Conservation (phyloP, 2,329 filamentous ascomycete genomes). For the Capronia americana region DNA sequence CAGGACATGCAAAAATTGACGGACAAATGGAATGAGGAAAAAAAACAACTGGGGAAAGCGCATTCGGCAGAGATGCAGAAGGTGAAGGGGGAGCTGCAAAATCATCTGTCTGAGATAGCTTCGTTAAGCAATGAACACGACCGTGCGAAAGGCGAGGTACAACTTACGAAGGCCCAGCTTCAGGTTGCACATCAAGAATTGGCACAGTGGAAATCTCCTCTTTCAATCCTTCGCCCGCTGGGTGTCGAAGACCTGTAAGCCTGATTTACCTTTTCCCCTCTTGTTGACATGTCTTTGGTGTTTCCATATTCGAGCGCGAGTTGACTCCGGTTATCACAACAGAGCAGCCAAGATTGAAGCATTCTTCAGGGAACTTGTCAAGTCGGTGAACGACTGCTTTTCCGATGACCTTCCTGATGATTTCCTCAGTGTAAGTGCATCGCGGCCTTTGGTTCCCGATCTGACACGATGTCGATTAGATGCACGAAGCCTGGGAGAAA, state of each 20-base stretch:
- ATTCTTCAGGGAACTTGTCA: neutral
- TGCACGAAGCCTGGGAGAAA: neutral
- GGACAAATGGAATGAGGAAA: neutral
- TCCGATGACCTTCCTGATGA: neutral
- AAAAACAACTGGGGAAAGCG: neutral
- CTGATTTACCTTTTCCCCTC: neutral
- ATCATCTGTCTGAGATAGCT: neutral
- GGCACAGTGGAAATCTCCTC: neutral
- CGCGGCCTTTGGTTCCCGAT: neutral
- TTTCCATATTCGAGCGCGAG: too few relatives aligned
- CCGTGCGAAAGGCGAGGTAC: neutral
- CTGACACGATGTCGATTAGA: neutral
- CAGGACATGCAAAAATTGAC: too few relatives aligned
- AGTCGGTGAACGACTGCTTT: neutral
- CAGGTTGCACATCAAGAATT: neutral
- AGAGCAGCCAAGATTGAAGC: neutral
- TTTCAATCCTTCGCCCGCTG: neutral
- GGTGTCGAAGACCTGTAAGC: neutral
- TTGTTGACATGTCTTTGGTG: neutral
- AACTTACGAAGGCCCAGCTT: neutral
- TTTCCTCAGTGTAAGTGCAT: neutral
- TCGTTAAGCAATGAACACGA: neutral
- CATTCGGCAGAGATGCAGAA: neutral
- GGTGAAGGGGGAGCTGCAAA: neutral
- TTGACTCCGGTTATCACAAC: neutral